Percentiles rank a stretch among this genome's conserved stretches.
Conservation (phyloP, 2,329 filamentous ascomycete genomes). For the Chrysosporium keratinophilum region DNA sequence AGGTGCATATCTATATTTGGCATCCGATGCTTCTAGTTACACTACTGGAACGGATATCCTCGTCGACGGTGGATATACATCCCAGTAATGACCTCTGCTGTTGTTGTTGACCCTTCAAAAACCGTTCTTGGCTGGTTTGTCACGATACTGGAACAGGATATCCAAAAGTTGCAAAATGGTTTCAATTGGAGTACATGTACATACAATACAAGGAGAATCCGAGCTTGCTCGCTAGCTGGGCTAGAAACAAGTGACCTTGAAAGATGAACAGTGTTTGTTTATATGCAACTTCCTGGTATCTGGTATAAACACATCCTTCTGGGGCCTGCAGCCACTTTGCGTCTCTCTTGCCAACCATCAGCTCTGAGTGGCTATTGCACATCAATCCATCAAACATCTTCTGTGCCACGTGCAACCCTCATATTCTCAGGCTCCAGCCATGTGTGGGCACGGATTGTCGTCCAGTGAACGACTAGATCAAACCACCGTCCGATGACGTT, state of each 20-base stretch:
- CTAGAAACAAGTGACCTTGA: neutral
- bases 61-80: constrained; percentile 61
- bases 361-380: too few species aligned
- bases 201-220: too few species aligned
- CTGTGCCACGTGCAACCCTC: neutral
- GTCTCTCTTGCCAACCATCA: too few species aligned
- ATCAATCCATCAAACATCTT: too few species aligned
- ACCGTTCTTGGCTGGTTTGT: neutral
- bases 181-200: too few species aligned
- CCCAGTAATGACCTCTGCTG: neutral
- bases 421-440: constrained; percentile 9
- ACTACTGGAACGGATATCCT: constrained; percentile 65
- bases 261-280: too few species aligned
- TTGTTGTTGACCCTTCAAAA: neutral
- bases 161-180: too few species aligned
- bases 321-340: too few species aligned
- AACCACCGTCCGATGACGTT: constrained; percentile 5
- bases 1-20: constrained; percentile 71
- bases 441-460: constrained; percentile 2
- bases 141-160: neutral
- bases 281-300: too few species aligned
- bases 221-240: neutral
- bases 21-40: constrained; percentile 72
- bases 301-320: too few species aligned
- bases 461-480: neutral